Conservation (phyloP, 306 rosid species). For the Pueraria montana region DNA sequence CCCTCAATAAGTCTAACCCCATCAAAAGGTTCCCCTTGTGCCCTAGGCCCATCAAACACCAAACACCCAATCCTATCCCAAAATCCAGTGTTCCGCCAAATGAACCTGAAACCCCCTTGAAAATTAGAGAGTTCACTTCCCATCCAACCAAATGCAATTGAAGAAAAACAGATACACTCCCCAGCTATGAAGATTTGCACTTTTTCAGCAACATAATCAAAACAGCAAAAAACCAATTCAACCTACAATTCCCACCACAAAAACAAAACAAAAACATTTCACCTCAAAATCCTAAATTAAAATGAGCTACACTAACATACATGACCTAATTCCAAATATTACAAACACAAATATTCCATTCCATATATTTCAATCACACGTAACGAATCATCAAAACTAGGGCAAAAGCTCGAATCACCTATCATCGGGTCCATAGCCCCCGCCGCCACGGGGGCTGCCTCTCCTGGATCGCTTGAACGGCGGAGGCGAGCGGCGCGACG, state of each 20-base stretch:
- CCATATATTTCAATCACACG: background rate
- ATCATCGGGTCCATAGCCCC: slow-evolving; percentile 72
- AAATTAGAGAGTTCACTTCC: background rate
- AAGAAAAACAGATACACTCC: background rate
- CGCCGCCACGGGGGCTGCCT: slow-evolving; percentile 79
- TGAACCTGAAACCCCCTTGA: background rate
- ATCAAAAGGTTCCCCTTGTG: background rate
- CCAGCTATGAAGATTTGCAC: background rate
- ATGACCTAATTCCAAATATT: background rate
- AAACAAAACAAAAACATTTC: background rate
- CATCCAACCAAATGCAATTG: slow-evolving; percentile 14
- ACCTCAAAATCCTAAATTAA: background rate
- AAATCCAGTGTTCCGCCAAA: background rate
- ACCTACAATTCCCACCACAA: background rate
- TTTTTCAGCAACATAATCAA: background rate
- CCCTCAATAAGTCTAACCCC: background rate
- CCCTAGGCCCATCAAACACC: background rate
- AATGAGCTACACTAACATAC: background rate
- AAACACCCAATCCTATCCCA: background rate
- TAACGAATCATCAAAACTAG: background rate
- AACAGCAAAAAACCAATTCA: background rate
- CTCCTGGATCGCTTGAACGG: slow-evolving; percentile 84
- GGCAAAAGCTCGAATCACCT: slow-evolving; percentile 51
- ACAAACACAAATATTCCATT: background rate
- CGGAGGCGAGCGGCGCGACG: slow-evolving; percentile 78